These are phyloP conservation scores for Xylaria acuta DNA, from an alignment of 495 filamentous ascomycete genomes.

Conservation along the genomic window DNA sequence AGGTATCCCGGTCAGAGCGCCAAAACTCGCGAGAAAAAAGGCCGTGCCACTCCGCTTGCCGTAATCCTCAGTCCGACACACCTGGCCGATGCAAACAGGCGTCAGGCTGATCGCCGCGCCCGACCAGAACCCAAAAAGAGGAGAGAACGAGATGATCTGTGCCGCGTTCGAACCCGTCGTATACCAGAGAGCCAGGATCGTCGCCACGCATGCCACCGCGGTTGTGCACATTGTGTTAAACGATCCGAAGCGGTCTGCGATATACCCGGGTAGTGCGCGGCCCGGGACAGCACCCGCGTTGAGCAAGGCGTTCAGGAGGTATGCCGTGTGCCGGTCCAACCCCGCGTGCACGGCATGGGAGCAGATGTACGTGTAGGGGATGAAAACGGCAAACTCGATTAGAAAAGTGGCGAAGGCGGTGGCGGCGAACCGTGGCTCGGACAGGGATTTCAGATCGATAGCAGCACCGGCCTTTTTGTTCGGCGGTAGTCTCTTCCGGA, in stretches of 20 bases:
- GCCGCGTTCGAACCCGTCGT: constrained; percentile 64
- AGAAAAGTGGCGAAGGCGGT: constrained; percentile 32
- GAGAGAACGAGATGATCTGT: constrained; percentile 71
- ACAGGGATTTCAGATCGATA: constrained; percentile 20
- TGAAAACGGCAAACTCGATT: constrained; percentile 57
- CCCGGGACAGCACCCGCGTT: constrained; percentile 67
- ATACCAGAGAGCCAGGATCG: constrained; percentile 82
- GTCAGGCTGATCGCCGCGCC: constrained; percentile 86
- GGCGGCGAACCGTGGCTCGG: constrained; percentile 20
- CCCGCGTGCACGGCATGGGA: constrained; percentile 45
- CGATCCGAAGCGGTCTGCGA: constrained; percentile 68
- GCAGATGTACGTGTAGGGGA: constrained; percentile 38
- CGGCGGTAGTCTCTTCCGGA: constrained; percentile 17
- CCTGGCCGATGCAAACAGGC: constrained; percentile 88
- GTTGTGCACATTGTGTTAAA: constrained; percentile 62
- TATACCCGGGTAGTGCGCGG: constrained; percentile 70
- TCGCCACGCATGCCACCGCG: constrained; percentile 67
- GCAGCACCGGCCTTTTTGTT: constrained; percentile 23
- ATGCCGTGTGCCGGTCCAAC: constrained; percentile 62
- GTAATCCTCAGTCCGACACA: constrained; percentile 86
- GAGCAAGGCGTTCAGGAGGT: constrained; percentile 65
- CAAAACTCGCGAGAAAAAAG: constrained; percentile 89
- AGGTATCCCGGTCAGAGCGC: constrained; percentile 83
- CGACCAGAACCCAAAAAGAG: constrained; percentile 84
- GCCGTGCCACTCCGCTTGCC: constrained; percentile 85